A percentile compares a stretch with the other conserved stretches of the same genome.
phyloP scores from a whole-genome alignment of 768 basidiomycete species.

The Glaciozyma antarctica region DNA sequence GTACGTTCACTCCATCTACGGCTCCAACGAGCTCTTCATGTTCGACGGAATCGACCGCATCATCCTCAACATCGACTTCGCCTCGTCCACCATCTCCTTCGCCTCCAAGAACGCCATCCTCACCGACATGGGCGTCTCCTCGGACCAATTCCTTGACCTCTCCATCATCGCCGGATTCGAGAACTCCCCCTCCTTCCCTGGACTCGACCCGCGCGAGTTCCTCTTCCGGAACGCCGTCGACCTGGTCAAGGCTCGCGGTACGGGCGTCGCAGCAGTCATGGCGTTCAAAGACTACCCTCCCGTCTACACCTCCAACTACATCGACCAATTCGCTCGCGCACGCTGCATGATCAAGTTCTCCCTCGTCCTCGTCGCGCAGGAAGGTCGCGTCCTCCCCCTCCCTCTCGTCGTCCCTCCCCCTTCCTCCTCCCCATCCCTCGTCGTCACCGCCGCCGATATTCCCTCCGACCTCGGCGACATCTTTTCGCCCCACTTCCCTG shows the following conservation, averaged over 20 bases:
- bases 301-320: slow-evolving; percentile 66
- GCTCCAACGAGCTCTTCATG: slow-evolving; percentile 77
- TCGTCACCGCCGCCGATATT: slow-evolving; percentile 72
- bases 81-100: slow-evolving; percentile 61
- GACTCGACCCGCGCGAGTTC: slow-evolving; percentile 37
- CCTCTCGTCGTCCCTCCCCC: slow-evolving; percentile 48
- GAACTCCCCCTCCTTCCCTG: slow-evolving; percentile 47
- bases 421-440: slow-evolving; percentile 33
- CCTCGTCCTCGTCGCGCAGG: slow-evolving; percentile 76
- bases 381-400: slow-evolving; percentile 41
- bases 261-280: slow-evolving; percentile 49
- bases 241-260: slow-evolving; percentile 24
- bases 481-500: slow-evolving; percentile 86
- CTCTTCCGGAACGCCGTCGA: slow-evolving; percentile 35
- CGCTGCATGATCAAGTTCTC: slow-evolving; percentile 87
- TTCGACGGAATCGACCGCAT: slow-evolving; percentile 79
- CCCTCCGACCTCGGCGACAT: slow-evolving; percentile 87
- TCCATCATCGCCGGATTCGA: slow-evolving; percentile 87
- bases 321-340: slow-evolving; percentile 77
- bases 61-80: slow-evolving; percentile 77
- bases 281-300: slow-evolving; percentile 66
- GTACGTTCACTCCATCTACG: slow-evolving; percentile 90
- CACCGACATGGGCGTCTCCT: slow-evolving; percentile 53
- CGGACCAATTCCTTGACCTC: slow-evolving; percentile 92
- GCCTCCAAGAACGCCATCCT: slow-evolving; percentile 71